These are phyloP conservation scores for Phialocephala sp. DNA, from an alignment of 2,329 filamentous ascomycete species.

Conservation along the genomic window DNA sequence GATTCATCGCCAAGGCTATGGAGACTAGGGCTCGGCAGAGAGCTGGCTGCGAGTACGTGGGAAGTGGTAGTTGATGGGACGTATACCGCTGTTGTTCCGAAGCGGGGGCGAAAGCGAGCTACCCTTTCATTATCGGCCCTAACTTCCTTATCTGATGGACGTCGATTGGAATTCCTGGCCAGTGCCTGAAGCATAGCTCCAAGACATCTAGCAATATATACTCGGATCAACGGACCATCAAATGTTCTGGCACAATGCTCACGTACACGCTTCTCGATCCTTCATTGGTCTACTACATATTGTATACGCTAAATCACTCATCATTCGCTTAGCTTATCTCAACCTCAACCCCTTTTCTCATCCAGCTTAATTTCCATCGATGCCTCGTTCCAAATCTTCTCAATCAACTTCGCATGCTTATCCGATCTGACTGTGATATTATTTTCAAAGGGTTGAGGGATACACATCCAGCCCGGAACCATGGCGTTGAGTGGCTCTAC, in stretches of 20 bases:
- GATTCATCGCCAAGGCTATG: not conserved
- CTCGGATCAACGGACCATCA: not conserved
- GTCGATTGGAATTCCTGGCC: not conserved
- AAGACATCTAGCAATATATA: not conserved
- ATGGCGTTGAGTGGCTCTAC: constrained; percentile 34
- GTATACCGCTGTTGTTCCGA: not conserved
- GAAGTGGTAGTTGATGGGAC: not conserved
- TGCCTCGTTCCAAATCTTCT: constrained; percentile 40
- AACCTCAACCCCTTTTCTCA: constrained; percentile 16
- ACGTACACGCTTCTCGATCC: not conserved
- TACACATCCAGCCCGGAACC: constrained; percentile 43
- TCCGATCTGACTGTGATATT: constrained; percentile 40
- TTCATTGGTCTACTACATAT: not conserved
- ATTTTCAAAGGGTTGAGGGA: constrained; percentile 42
- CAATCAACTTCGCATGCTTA: constrained; percentile 42
- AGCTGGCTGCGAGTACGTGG: not conserved
- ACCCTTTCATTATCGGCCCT: too few relatives aligned
- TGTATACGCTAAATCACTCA: not conserved
- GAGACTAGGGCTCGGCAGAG: not conserved
- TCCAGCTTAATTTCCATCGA: constrained; percentile 20
- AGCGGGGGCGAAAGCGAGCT: not conserved
- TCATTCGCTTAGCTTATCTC: not conserved
- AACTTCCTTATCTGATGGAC: too few relatives aligned
- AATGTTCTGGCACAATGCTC: not conserved
- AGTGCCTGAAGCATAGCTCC: not conserved